These are phyloP conservation scores for Cytospora schulzeri DNA, from an alignment of 2,329 filamentous ascomycete species.

Conservation along the genomic window DNA sequence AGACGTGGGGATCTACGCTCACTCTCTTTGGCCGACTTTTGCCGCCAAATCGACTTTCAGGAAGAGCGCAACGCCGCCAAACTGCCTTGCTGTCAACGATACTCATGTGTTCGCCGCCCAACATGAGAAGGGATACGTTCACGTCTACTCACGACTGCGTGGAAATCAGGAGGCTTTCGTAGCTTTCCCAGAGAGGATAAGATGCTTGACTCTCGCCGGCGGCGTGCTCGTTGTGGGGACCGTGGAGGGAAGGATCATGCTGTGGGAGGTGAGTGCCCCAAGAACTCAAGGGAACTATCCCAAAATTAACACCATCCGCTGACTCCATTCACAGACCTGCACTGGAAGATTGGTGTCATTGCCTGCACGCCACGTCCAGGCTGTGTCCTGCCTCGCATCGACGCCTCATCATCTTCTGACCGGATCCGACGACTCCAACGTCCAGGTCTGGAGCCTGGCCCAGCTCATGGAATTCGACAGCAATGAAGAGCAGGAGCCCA, in stretches of 20 bases:
- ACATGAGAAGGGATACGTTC: constrained; percentile 85
- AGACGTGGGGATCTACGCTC: constrained; percentile 85
- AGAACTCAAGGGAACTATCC: neutral
- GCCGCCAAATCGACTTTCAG: constrained; percentile 81
- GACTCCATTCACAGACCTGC: constrained; percentile 54
- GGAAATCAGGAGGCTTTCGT: constrained; percentile 87
- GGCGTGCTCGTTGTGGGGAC: constrained; percentile 80
- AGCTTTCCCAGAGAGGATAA: constrained; percentile 84
- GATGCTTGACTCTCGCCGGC: constrained; percentile 71
- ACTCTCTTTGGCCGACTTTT: constrained; percentile 77
- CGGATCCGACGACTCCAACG: constrained; percentile 81
- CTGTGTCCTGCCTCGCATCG: constrained; percentile 73
- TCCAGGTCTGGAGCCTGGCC: constrained; percentile 88
- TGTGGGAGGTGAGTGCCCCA: constrained; percentile 78
- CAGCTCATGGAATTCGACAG: constrained; percentile 66
- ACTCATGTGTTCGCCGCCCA: constrained; percentile 92
- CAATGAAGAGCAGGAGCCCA: constrained; percentile 64
- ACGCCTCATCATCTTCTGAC: constrained; percentile 75
- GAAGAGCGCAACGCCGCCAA: constrained; percentile 81
- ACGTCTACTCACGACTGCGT: constrained; percentile 84
- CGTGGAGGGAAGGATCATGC: constrained; percentile 78
- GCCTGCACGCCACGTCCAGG: constrained; percentile 76
- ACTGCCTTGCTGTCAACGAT: constrained; percentile 77
- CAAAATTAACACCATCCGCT: neutral
- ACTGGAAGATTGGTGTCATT: constrained; percentile 78